Conservation (phyloP, 257 asterid genomes). For the Forsythia viridissima region DNA sequence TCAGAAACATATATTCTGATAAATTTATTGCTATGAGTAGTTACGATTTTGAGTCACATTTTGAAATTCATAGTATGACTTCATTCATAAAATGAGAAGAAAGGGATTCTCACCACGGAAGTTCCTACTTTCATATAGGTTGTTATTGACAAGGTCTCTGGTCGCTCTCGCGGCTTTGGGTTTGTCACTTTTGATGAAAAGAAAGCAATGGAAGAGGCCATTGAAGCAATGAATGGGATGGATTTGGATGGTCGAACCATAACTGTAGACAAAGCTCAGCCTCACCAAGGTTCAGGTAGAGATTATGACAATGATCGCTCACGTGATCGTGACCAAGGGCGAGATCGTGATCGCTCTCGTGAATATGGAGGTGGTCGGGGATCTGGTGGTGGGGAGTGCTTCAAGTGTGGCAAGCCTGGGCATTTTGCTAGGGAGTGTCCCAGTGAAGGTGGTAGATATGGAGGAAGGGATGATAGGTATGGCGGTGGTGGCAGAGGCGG, state of each 20-base stretch:
- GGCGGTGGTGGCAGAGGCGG: slow-evolving; percentile 37
- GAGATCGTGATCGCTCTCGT: slow-evolving; percentile 52
- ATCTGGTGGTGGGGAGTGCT: slow-evolving; percentile 76
- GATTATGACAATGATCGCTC: slow-evolving; percentile 57
- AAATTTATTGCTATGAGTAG: neutral
- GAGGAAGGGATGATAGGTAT: slow-evolving; percentile 58
- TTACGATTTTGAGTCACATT: slow-evolving; percentile 1
- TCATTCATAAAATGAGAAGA: neutral
- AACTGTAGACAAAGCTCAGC: slow-evolving; percentile 86
- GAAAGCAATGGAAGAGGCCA: slow-evolving; percentile 79
- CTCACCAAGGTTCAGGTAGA: slow-evolving; percentile 63
- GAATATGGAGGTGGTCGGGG: slow-evolving; percentile 33
- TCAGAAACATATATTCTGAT: neutral
- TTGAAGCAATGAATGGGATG: slow-evolving; percentile 79
- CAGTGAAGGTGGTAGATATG: slow-evolving; percentile 63
- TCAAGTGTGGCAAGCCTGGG: slow-evolving; percentile 87
- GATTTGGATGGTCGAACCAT: slow-evolving; percentile 78
- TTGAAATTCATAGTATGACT: neutral
- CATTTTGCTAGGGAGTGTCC: slow-evolving; percentile 95
- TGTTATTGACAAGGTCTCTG: slow-evolving; percentile 72
- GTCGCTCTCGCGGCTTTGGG: slow-evolving; percentile 95
- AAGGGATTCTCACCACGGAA: neutral
- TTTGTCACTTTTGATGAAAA: slow-evolving; percentile 76
- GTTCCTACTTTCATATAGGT: slow-evolving; percentile 38
- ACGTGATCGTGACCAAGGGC: slow-evolving; percentile 54